Percentiles rank a stretch among this genome's conserved stretches.
Conservation (phyloP, 2,329 filamentous ascomycete genomes). For the Claviceps arundinis region DNA sequence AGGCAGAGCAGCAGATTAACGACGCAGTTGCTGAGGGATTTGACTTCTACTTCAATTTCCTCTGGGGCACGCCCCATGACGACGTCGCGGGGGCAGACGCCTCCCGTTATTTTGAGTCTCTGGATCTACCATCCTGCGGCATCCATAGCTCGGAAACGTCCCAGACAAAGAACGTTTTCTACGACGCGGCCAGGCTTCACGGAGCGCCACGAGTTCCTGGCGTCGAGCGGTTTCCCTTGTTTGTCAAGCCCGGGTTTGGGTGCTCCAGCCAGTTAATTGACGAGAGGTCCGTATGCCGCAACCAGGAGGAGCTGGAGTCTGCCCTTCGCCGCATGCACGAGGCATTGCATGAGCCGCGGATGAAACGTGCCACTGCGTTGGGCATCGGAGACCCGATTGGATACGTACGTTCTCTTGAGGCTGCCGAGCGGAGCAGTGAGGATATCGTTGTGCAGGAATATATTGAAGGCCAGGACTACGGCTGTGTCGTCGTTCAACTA, state of each 20-base stretch:
- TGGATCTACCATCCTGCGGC: background rate
- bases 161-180: background rate
- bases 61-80: background rate
- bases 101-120: background rate
- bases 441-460: constrained; percentile 1
- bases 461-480: background rate
- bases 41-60: constrained; percentile 2
- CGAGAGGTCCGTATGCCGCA: background rate
- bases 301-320: background rate
- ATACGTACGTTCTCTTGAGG: background rate
- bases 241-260: background rate
- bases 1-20: background rate
- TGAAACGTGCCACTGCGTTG: background rate
- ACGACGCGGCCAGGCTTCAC: background rate
- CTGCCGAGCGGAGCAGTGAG: background rate
- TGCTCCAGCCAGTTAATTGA: constrained; percentile 1
- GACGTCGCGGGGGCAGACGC: background rate
- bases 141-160: background rate
- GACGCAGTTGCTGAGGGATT: background rate
- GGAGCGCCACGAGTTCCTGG: background rate
- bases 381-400: background rate
- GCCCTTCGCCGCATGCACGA: background rate
- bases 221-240: background rate
- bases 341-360: background rate
- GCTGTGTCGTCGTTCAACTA: background rate